phyloP scores from a whole-genome alignment of 345 rosid genomes.

The Aethionema arabicum region DNA sequence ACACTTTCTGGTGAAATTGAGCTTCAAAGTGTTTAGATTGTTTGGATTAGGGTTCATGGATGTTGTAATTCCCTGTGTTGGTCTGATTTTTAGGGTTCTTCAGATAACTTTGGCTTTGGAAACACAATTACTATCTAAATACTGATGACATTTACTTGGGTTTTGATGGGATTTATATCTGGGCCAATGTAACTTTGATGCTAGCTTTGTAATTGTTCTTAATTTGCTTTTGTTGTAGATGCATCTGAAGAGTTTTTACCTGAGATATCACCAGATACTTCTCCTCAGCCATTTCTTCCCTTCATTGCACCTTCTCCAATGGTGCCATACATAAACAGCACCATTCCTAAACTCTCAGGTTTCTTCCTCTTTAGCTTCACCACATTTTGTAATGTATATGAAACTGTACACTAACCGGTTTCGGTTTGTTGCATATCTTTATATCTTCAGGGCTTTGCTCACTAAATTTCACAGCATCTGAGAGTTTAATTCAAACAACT shows the following conservation, averaged over 20 bases:
- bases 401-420: not conserved
- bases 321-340: conserved; percentile 67
- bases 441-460: conserved; percentile 59
- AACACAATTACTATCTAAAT: not conserved
- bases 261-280: conserved; percentile 58
- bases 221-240: conserved; percentile 45
- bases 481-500: conserved; percentile 72
- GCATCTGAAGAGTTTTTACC: conserved; percentile 55
- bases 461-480: conserved; percentile 68
- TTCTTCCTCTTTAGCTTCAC: conserved; percentile 17
- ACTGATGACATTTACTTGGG: no score
- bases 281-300: conserved; percentile 92
- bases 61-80: not conserved
- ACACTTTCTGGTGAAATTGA: not conserved
- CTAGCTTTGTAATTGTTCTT: conserved; percentile 1
- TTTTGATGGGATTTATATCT: no score
- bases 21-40: conserved; percentile 15
- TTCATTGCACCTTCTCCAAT: conserved; percentile 88
- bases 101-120: not conserved
- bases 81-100: conserved; percentile 18
- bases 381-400: conserved; percentile 3
- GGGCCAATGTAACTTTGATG: not conserved
- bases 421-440: not conserved
- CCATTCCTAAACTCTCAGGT: conserved; percentile 86
- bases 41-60: conserved; percentile 23